phyloP scores from a whole-genome alignment of 1,284 basidiomycete genomes.

The Ceratobasidium papillatum region DNA sequence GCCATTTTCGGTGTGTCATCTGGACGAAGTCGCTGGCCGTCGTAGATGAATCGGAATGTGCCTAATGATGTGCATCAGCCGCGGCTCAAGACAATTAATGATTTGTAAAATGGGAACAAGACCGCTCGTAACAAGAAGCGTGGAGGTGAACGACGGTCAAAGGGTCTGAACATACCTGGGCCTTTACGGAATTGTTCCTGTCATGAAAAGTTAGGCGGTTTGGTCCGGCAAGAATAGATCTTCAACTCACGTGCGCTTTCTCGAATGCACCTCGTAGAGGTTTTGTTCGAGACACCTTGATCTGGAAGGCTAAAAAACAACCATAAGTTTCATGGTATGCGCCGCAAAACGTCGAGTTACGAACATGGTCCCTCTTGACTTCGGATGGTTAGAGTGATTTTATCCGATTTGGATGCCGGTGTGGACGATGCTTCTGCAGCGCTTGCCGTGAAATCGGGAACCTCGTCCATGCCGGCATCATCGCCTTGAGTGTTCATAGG shows the following conservation, averaged over 20 bases:
- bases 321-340: not conserved
- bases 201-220: not conserved
- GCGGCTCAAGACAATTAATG: not conserved
- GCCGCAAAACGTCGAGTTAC: not conserved
- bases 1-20: constrained; percentile 36
- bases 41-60: constrained; percentile 31
- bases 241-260: constrained; percentile 22
- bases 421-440: not conserved
- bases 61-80: not conserved
- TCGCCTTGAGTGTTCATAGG: not conserved
- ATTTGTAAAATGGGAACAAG: not conserved
- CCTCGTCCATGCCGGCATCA: constrained; percentile 11
- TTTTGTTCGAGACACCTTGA: constrained; percentile 26
- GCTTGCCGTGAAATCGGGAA: not conserved
- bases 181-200: constrained; percentile 39
- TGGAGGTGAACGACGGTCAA: too few species aligned
- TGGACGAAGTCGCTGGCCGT: constrained; percentile 1
- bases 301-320: constrained; percentile 1
- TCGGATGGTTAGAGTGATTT: constrained; percentile 13
- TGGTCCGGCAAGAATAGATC: not conserved
- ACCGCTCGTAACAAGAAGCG: not conserved
- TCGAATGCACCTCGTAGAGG: constrained; percentile 13
- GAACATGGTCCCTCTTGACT: constrained; percentile 38
- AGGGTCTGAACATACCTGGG: not conserved
- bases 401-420: constrained; percentile 23